These are phyloP conservation scores for Pontederia crassipes DNA, from an alignment of 176 grass and related monocot species.

Conservation along the genomic window DNA sequence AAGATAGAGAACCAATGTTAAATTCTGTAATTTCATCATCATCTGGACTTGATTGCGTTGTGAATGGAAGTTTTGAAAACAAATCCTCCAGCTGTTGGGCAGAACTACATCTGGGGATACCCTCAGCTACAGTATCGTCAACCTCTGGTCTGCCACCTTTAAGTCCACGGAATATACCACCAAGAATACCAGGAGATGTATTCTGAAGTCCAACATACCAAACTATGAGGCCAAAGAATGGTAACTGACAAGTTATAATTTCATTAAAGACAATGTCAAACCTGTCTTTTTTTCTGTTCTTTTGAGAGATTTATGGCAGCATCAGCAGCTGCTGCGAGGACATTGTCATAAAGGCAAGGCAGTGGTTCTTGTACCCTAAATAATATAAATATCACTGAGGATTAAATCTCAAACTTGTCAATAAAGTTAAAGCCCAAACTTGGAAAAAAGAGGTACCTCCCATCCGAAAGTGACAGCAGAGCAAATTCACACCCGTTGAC, in stretches of 20 bases:
- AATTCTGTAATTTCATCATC: conserved; percentile 37
- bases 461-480: conserved; percentile 60
- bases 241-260: not conserved
- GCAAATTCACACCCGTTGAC: conserved; percentile 80
- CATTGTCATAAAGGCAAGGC: conserved; percentile 87
- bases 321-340: conserved; percentile 78
- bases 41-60: conserved; percentile 25
- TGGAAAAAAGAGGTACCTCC: conserved; percentile 47
- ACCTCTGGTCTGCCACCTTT: conserved; percentile 45
- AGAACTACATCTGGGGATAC: not conserved
- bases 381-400: conserved; percentile 14
- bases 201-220: conserved; percentile 26
- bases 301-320: conserved; percentile 51
- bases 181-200: conserved; percentile 27
- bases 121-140: conserved; percentile 14
- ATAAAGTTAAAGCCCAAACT: conserved; percentile 7
- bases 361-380: conserved; percentile 80
- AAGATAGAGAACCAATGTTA: conserved; percentile 30
- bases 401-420: not conserved
- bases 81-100: conserved; percentile 35
- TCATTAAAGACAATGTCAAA: conserved; percentile 12
- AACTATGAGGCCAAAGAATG: not conserved
- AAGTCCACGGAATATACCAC: conserved; percentile 27
- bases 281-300: conserved; percentile 76
- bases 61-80: conserved; percentile 45